Evolutionary conservation across 1,139 yeast genomes (phyloP).

Genomic region (Saccharomyces pastorianus): DNA sequence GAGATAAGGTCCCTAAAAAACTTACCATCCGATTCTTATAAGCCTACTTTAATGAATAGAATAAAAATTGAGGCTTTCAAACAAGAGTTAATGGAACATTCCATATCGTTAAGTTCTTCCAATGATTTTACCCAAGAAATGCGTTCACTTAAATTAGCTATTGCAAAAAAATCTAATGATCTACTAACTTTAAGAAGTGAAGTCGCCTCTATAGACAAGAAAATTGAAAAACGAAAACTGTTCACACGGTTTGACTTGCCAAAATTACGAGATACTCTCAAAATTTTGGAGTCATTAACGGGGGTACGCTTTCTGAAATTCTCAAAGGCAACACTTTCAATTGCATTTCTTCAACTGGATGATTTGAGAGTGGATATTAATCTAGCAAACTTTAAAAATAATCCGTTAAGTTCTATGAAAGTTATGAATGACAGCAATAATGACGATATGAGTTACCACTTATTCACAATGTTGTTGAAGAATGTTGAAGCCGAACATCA

Average conservation of each 20-base stretch:
- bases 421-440: neutral
- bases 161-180: slow-evolving; percentile 2
- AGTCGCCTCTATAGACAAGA: neutral
- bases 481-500: neutral
- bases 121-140: neutral
- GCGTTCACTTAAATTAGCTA: neutral
- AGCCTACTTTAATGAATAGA: slow-evolving; percentile 24
- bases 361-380: neutral
- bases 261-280: neutral
- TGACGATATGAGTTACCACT: neutral
- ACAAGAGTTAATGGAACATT: slow-evolving; percentile 19
- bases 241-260: neutral
- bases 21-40: slow-evolving; percentile 42
- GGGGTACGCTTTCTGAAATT: neutral
- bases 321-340: slow-evolving; percentile 8
- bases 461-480: neutral
- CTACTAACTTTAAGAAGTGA: slow-evolving; percentile 1
- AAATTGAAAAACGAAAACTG: neutral
- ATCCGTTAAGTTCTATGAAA: neutral
- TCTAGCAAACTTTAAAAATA: neutral
- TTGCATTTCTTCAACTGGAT: slow-evolving; percentile 10
- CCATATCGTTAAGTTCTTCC: neutral
- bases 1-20: slow-evolving; percentile 43
- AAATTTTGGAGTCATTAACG: neutral
- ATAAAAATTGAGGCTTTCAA: slow-evolving; percentile 28